Evolutionary conservation across 306 rosid species (phyloP).

Genomic region (Canavalia ensiformis): DNA sequence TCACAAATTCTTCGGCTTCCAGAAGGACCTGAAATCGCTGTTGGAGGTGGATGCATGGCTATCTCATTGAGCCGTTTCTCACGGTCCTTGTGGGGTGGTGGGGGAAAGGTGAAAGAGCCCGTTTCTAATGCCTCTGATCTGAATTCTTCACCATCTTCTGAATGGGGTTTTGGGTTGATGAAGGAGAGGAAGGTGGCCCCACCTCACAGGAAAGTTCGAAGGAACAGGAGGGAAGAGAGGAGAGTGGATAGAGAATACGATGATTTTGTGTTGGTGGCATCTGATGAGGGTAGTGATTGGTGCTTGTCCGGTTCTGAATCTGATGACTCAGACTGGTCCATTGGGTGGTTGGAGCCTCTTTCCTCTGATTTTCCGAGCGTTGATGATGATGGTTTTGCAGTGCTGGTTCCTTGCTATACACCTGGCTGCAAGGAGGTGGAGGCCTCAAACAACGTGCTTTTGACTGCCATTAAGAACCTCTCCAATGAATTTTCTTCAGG

Average conservation of each 20-base stretch:
- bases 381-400: conserved; percentile 63
- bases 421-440: conserved; percentile 68
- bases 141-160: conserved; percentile 58
- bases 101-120: conserved; percentile 61
- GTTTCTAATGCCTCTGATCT: conserved; percentile 52
- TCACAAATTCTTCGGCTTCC: conserved; percentile 27
- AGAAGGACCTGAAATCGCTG: background rate
- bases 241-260: conserved; percentile 62
- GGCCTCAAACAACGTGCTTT: conserved; percentile 63
- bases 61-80: conserved; percentile 72
- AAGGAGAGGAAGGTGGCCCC: conserved; percentile 58
- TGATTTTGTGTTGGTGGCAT: conserved; percentile 75
- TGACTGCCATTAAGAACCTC: conserved; percentile 69
- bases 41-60: conserved; percentile 58
- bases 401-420: conserved; percentile 78
- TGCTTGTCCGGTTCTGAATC: conserved; percentile 72
- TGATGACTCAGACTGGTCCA: conserved; percentile 83
- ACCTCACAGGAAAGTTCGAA: conserved; percentile 57
- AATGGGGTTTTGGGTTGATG: conserved; percentile 55
- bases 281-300: conserved; percentile 57
- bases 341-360: conserved; percentile 91
- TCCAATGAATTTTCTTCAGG: conserved; percentile 71
- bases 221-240: conserved; percentile 64
- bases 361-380: conserved; percentile 68
- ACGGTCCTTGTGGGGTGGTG: conserved; percentile 69